phyloP scores from a whole-genome alignment of 495 filamentous ascomycete genomes.

The Glarea lozoyensis region DNA sequence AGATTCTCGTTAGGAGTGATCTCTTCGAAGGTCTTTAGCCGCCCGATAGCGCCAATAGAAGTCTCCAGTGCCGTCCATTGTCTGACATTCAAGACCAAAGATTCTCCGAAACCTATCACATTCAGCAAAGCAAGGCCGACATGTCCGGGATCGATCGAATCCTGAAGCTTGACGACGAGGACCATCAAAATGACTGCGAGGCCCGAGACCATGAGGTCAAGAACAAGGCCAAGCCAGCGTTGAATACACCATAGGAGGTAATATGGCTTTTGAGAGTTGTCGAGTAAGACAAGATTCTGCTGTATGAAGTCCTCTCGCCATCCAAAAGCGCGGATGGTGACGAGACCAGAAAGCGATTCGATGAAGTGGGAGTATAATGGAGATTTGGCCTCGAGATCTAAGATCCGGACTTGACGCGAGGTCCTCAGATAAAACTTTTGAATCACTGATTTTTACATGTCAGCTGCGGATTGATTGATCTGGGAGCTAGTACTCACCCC shows the following conservation, averaged over 20 bases:
- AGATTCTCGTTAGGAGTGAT: background rate
- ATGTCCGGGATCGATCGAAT: constrained; percentile 31
- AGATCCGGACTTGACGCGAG: constrained; percentile 46
- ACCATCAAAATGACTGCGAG: constrained; percentile 32
- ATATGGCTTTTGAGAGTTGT: constrained; percentile 39
- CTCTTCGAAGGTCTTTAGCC: constrained; percentile 5
- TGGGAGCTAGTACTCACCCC: too few relatives aligned
- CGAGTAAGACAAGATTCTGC: constrained; percentile 41
- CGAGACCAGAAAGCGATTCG: constrained; percentile 37
- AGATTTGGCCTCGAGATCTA: constrained; percentile 39
- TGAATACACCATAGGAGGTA: constrained; percentile 46
- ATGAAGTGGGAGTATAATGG: constrained; percentile 34
- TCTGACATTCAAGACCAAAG: constrained; percentile 19
- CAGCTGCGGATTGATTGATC: too few relatives aligned
- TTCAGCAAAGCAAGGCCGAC: constrained; percentile 44
- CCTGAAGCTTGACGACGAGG: constrained; percentile 25
- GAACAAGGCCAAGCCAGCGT: constrained; percentile 40
- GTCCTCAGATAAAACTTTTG: constrained; percentile 55
- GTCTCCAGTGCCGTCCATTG: constrained; percentile 28
- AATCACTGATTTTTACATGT: too few relatives aligned
- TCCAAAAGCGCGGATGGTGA: constrained; percentile 42
- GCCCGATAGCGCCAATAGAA: constrained; percentile 25
- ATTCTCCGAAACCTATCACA: constrained; percentile 22
- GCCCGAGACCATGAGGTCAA: constrained; percentile 35
- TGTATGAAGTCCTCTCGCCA: constrained; percentile 33